Percentiles rank a stretch among this genome's conserved stretches.
Evolutionary conservation across 495 filamentous ascomycete species (phyloP).

Genomic region (Pseudomonodictys pantanalensis): DNA sequence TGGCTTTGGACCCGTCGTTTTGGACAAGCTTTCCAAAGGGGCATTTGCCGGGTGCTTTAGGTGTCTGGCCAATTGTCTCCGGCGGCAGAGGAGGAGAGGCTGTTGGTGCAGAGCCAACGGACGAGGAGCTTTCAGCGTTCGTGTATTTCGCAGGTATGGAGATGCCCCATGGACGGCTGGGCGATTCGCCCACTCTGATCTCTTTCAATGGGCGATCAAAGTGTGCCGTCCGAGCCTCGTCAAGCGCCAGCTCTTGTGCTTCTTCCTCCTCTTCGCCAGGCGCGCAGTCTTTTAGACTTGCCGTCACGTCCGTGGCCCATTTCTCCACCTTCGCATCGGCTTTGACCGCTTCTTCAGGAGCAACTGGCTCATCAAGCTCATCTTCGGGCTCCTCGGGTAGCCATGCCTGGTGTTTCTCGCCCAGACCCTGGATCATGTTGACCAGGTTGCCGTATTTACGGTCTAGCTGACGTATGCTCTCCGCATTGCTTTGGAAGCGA

Average conservation of each 20-base stretch:
- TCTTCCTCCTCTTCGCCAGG: conserved; percentile 34
- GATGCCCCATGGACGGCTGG: conserved; percentile 88
- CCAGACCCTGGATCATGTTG: conserved; percentile 85
- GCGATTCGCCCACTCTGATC: conserved; percentile 81
- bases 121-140: conserved; percentile 37
- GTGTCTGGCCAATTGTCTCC: conserved; percentile 13
- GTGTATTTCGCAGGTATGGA: conserved; percentile 60
- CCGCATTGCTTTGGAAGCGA: conserved; percentile 77
- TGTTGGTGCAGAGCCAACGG: conserved; percentile 34
- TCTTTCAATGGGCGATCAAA: conserved; percentile 82
- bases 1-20: background rate
- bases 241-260: conserved; percentile 14
- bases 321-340: conserved; percentile 67
- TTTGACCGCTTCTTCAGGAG: conserved; percentile 39
- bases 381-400: conserved; percentile 59
- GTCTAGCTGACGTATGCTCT: conserved; percentile 78
- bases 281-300: conserved; percentile 39
- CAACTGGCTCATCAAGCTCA: conserved; percentile 48
- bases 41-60: conserved; percentile 19
- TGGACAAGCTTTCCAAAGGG: conserved; percentile 23
- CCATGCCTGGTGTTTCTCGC: conserved; percentile 77
- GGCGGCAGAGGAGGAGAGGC: conserved; percentile 19
- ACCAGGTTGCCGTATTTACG: conserved; percentile 87
- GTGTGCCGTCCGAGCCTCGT: conserved; percentile 54
- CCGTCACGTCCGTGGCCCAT: conserved; percentile 72